Base-by-base conservation (phyloP, 169 alveolate species). In the Plasmodium inui region DNA sequence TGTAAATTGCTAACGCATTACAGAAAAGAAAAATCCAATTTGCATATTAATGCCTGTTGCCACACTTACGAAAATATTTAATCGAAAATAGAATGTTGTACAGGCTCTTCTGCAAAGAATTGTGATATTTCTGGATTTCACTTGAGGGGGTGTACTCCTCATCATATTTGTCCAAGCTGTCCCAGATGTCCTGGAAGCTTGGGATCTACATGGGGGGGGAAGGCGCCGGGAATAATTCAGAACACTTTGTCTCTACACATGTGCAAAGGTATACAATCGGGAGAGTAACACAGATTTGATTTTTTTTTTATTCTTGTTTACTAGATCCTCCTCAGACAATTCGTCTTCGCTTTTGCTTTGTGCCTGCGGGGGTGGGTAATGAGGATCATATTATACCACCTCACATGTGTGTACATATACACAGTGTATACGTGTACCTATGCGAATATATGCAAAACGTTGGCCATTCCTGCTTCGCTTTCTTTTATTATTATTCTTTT, bases 51-150 rank as follows among this genome's bases (percentile, higher is more conserved):
- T 22, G 32, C 30, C 37, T 10, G 17, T 67, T 22, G 37, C 10
- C 3, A 67, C 2, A 83, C 93, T 50, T 85, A 89, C 94, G 88
- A 80, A 89, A 89, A 55, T 89, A 89, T 67, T 89, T 89, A 46
- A 89, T 67, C 17, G 94, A 89, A 80, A 89, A 89, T 53, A 89
- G 82, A 79, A 80, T 79, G 50, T 89, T 89, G 53, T 57, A 89
- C 34, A 89, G 82, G 19, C 81, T 89, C 72, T 89, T 80, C 74
- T 89, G 94, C 70, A 78, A 79, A 57, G 67, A 34, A 28, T 28
- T 30, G 44, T 79, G 83, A 72, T 61, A 57, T 61, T 89, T 89
- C 55, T 37, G 80, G 22, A 89, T 78, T 79, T 89, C 94, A 26
- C 71, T 46, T 6, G 94, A 79, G 1, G 94, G 94, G 61, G 41